These are phyloP conservation scores for Phialocephala sp. DNA, from an alignment of 2,329 filamentous ascomycete genomes.

Conservation along the genomic window DNA sequence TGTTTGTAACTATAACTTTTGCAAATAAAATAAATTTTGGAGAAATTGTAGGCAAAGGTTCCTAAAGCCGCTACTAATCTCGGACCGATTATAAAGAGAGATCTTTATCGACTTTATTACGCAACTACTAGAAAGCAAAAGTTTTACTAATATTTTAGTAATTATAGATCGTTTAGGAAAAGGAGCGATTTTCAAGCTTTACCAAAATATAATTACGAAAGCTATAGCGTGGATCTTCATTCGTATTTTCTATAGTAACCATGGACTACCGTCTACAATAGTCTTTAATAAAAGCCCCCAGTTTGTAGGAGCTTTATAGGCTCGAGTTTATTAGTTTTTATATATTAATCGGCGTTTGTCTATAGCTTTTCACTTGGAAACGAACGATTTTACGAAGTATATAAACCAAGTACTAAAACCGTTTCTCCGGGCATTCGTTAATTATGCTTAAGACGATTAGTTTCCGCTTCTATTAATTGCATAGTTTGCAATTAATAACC, in stretches of 20 bases:
- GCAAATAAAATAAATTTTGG: slow-evolving; percentile 4
- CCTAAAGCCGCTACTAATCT: slow-evolving; percentile 16
- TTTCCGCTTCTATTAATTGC: neutral
- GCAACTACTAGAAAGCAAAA: neutral
- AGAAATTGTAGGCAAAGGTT: slow-evolving; percentile 11
- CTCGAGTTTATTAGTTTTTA: neutral
- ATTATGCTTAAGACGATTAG: neutral
- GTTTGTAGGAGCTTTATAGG: neutral
- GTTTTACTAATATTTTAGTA: neutral
- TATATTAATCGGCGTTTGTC: neutral
- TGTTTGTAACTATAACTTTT: slow-evolving; percentile 10
- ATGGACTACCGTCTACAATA: neutral
- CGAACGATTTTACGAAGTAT: neutral
- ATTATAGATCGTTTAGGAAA: neutral
- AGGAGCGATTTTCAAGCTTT: neutral
- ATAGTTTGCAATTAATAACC: neutral
- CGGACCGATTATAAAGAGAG: slow-evolving; percentile 9
- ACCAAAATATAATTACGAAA: neutral
- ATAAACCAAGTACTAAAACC: neutral
- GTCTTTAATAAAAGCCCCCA: neutral
- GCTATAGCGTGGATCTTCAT: no score
- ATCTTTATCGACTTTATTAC: slow-evolving; percentile 22
- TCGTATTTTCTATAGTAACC: neutral
- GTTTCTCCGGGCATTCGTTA: neutral
- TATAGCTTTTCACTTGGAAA: neutral